These are phyloP conservation scores for Edaphochlamys debaryana DNA, from an alignment of 139 green algal genomes.

Conservation along the genomic window DNA sequence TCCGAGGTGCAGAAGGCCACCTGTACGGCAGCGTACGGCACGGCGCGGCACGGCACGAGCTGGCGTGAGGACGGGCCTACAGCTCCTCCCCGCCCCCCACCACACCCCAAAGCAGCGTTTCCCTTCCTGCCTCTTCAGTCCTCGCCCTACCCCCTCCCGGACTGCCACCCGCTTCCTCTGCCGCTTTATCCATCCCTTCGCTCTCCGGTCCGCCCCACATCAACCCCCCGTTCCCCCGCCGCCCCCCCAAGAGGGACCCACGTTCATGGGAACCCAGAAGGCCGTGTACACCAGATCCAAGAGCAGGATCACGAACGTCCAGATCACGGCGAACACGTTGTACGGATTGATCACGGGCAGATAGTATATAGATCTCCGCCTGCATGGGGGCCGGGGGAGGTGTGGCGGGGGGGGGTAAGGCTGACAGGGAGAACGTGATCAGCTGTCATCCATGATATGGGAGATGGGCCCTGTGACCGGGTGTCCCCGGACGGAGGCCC, in stretches of 20 bases:
- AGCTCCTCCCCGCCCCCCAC: no score
- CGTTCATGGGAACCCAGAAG: conserved; percentile 57
- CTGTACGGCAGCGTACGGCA: not conserved
- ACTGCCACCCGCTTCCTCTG: no score
- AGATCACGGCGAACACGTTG: conserved; percentile 23
- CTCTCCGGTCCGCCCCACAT: no score
- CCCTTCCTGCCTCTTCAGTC: no score
- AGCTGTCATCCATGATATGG: not conserved
- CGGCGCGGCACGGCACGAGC: no score
- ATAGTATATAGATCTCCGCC: conserved; percentile 40
- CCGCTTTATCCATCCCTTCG: no score
- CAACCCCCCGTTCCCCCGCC: not conserved
- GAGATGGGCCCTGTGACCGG: not conserved
- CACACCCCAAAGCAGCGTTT: no score
- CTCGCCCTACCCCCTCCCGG: no score
- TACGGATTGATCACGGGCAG: conserved; percentile 41
- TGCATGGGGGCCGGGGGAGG: not conserved
- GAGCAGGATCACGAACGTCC: conserved; percentile 37
- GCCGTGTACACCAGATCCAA: conserved; percentile 57
- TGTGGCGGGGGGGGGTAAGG: not conserved
- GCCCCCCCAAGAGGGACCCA: not conserved
- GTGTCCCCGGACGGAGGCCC: no score
- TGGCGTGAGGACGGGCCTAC: no score
- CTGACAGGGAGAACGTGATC: no score
- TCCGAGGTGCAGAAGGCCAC: conserved; percentile 42